These are phyloP conservation scores for Neonectria hederae DNA, from an alignment of 2,329 filamentous ascomycete genomes.

Conservation along the genomic window DNA sequence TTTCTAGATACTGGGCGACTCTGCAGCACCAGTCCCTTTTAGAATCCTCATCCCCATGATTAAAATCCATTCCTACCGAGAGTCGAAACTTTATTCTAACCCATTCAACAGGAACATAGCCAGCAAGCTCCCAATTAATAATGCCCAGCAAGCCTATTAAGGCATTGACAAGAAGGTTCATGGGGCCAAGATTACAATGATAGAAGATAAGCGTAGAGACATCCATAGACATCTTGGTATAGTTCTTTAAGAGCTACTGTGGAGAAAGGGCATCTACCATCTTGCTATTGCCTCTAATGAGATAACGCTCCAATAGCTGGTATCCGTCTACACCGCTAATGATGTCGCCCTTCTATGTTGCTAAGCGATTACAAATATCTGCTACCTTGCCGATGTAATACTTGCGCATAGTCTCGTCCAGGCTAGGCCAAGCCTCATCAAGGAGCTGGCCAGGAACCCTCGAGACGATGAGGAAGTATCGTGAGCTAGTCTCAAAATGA, in stretches of 20 bases:
- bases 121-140: conserved; percentile 34
- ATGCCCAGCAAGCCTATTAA: conserved; percentile 24
- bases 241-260: conserved; percentile 24
- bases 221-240: conserved; percentile 30
- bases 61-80: conserved; percentile 13
- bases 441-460: conserved; percentile 43
- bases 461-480: conserved; percentile 40
- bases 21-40: conserved; percentile 10
- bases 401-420: conserved; percentile 35
- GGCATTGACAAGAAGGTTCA: conserved; percentile 22
- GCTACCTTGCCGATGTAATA: conserved; percentile 36
- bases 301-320: conserved; percentile 23
- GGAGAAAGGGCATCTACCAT: conserved; percentile 25
- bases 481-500: conserved; percentile 33
- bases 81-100: conserved; percentile 17
- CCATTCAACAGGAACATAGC: conserved; percentile 30
- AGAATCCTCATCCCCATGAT: conserved; percentile 14
- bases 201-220: conserved; percentile 30
- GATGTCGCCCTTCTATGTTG: conserved; percentile 11
- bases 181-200: conserved; percentile 32
- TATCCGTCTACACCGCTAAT: conserved; percentile 27
- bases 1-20: conserved; percentile 7
- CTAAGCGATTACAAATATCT: conserved; percentile 24
- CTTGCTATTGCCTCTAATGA: conserved; percentile 21
- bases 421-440: conserved; percentile 34